Evolutionary conservation across 345 rosid genomes (phyloP).

Genomic region (Camelina laxa): DNA sequence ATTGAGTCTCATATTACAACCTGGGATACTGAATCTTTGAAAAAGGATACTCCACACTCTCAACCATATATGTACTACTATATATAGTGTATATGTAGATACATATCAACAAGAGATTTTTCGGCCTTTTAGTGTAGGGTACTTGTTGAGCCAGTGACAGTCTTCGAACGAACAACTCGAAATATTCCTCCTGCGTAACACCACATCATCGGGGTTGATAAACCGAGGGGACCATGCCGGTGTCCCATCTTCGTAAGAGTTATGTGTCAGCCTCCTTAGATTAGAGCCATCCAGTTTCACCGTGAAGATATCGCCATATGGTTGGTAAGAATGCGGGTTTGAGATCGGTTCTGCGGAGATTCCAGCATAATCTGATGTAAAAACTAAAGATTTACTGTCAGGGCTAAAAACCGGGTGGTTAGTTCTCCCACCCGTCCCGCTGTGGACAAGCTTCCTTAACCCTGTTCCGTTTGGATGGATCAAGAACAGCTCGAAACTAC

Average conservation of each 20-base stretch:
- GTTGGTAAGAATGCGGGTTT: conserved; percentile 81
- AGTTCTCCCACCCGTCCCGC: conserved; percentile 69
- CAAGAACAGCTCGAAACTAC: conserved; percentile 72
- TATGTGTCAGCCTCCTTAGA: conserved; percentile 76
- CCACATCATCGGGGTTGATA: conserved; percentile 60
- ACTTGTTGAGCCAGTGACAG: conserved; percentile 70
- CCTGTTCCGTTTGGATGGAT: conserved; percentile 87
- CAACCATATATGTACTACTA: too few species aligned
- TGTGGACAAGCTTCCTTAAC: conserved; percentile 64
- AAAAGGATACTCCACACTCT: conserved; percentile 7
- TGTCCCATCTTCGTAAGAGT: conserved; percentile 89
- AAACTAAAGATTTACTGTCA: conserved; percentile 68
- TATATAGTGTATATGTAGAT: not conserved
- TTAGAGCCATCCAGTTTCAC: conserved; percentile 74
- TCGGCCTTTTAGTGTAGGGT: conserved; percentile 44
- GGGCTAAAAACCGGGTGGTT: conserved; percentile 87
- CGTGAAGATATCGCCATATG: conserved; percentile 85
- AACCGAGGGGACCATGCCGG: conserved; percentile 70
- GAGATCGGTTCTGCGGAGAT: conserved; percentile 94
- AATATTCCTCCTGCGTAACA: conserved; percentile 44
- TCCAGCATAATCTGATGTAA: conserved; percentile 76
- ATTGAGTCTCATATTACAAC: conserved; percentile 6
- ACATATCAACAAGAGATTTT: conserved; percentile 40
- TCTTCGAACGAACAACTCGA: conserved; percentile 68
- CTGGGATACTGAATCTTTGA: not conserved